A percentile compares a stretch with the other conserved stretches of the same genome.
These are phyloP conservation scores for Gracilaria domingensis DNA, from an alignment of 23 red algal genomes.

Conservation along the genomic window DNA sequence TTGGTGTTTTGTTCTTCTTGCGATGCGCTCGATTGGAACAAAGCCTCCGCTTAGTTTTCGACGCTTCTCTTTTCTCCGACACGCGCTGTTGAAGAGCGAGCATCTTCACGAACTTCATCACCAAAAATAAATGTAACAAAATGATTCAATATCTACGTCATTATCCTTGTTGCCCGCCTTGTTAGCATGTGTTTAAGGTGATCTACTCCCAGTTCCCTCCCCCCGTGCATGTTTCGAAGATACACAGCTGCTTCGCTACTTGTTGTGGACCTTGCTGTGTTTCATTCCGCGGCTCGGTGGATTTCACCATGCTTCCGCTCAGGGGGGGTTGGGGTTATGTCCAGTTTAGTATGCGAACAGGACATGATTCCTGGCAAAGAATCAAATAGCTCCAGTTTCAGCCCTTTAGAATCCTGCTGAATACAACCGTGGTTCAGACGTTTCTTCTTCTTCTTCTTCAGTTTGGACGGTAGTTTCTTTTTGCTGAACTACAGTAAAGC, in stretches of 20 bases:
- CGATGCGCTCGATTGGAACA: background rate
- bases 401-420: too few species aligned
- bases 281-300: background rate
- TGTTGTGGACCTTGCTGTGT: background rate
- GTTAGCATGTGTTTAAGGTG: background rate
- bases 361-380: too few species aligned
- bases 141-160: background rate
- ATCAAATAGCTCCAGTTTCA: too few species aligned
- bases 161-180: background rate
- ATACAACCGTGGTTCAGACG: too few species aligned
- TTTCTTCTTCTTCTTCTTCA: too few species aligned
- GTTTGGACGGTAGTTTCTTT: too few species aligned
- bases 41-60: slow-evolving; percentile 17
- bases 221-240: too few species aligned
- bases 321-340: too few species aligned
- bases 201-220: background rate
- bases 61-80: background rate
- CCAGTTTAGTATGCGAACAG: too few species aligned
- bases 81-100: background rate
- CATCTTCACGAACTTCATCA: background rate
- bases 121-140: background rate
- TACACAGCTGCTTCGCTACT: background rate
- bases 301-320: background rate
- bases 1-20: background rate
- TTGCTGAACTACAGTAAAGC: too few species aligned